Evolutionary conservation across 495 filamentous ascomycete genomes (phyloP).

Genomic region (Lasiosphaeria hispida): DNA sequence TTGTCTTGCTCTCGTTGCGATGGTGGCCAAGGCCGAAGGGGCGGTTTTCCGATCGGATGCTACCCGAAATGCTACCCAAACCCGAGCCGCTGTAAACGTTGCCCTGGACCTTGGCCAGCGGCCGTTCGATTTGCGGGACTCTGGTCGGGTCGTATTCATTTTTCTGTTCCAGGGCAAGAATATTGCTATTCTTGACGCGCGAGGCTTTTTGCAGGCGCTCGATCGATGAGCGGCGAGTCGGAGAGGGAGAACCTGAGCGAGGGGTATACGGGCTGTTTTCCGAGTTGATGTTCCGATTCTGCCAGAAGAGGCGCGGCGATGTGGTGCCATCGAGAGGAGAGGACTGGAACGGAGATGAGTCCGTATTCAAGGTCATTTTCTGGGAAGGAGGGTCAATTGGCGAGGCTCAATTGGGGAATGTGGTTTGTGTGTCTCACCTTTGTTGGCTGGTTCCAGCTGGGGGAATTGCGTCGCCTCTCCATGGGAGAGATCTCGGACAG

Average conservation of each 20-base stretch:
- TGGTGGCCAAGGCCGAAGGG: constrained; percentile 39
- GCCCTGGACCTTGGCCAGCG: constrained; percentile 69
- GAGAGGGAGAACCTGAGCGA: constrained; percentile 59
- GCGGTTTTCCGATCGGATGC: constrained; percentile 37
- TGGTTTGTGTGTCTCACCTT: constrained; percentile 54
- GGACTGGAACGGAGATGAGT: constrained; percentile 73
- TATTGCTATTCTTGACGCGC: constrained; percentile 93
- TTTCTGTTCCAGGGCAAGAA: constrained; percentile 84
- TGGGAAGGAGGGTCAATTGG: constrained; percentile 26
- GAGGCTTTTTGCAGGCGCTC: constrained; percentile 91
- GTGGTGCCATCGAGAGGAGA: constrained; percentile 64
- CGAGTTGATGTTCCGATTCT: constrained; percentile 66
- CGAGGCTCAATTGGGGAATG: constrained; percentile 4
- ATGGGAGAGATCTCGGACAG: constrained; percentile 58
- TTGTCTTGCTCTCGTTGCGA: constrained; percentile 48
- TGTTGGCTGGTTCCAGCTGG: constrained; percentile 66
- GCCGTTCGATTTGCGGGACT: constrained; percentile 70
- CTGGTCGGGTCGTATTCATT: constrained; percentile 87
- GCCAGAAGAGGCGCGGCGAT: constrained; percentile 82
- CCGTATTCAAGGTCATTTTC: constrained; percentile 56
- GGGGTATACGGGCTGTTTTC: constrained; percentile 65
- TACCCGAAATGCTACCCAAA: constrained; percentile 34
- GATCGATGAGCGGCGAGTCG: constrained; percentile 77
- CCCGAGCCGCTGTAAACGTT: constrained; percentile 56
- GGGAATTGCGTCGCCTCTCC: constrained; percentile 66